Conservation (phyloP, 805 yeast genomes). For the Cyberlindnera japonica region DNA sequence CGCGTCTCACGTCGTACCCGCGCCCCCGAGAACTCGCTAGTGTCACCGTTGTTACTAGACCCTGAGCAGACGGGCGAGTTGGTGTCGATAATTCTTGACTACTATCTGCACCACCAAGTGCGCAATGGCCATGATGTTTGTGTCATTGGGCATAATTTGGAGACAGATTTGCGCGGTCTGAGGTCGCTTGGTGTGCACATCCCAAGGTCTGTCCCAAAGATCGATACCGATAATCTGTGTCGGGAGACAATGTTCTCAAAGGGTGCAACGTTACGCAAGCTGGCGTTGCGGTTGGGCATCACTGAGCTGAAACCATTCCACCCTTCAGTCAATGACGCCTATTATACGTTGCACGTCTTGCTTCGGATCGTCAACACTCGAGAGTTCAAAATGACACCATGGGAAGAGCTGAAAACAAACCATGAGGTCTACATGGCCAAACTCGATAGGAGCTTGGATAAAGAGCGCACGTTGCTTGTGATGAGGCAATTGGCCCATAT, state of each 20-base stretch:
- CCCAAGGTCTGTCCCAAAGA: slow-evolving; percentile 1
- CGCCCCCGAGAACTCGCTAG: slow-evolving; percentile 6
- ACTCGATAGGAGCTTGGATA: slow-evolving; percentile 1
- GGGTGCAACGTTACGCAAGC: slow-evolving; percentile 7
- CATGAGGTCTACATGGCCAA: slow-evolving; percentile 6
- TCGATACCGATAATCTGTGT: slow-evolving; percentile 10
- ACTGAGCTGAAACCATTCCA: slow-evolving; percentile 14
- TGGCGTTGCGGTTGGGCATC: slow-evolving; percentile 7
- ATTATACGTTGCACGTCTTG: slow-evolving; percentile 14
- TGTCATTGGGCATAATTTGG: slow-evolving; percentile 16
- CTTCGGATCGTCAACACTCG: slow-evolving; percentile 8
- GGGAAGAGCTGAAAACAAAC: background rate
- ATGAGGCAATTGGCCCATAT: too few species aligned
- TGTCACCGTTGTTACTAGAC: slow-evolving; percentile 5
- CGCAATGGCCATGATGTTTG: slow-evolving; percentile 6
- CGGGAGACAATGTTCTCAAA: background rate
- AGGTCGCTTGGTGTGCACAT: background rate
- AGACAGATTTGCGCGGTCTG: slow-evolving; percentile 10
- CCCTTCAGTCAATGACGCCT: slow-evolving; percentile 18
- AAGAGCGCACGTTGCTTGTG: too few species aligned
- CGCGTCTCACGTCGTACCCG: slow-evolving; percentile 1
- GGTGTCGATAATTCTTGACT: background rate
- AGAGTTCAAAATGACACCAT: slow-evolving; percentile 1
- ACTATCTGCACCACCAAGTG: background rate
- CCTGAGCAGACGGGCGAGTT: slow-evolving; percentile 1